Percentiles rank a stretch among this genome's conserved stretches.
phyloP scores from a whole-genome alignment of 208 protist species.

The Novymonas esmeraldas region DNA sequence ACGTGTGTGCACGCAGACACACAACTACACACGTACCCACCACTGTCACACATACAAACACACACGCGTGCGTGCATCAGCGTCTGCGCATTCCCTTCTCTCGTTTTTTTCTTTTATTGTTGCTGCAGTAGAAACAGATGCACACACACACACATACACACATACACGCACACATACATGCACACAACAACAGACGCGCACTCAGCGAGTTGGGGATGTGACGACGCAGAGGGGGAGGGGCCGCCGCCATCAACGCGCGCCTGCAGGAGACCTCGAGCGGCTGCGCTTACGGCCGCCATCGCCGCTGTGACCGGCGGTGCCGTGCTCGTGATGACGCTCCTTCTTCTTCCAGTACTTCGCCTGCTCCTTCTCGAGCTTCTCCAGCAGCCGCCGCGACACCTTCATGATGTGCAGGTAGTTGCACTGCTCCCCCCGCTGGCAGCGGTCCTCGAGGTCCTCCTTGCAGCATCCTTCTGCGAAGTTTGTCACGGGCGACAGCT shows the following conservation, averaged over 20 bases:
- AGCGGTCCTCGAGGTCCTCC: conserved; percentile 94
- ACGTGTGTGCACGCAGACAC: too few relatives aligned
- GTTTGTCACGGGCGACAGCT: conserved; percentile 98
- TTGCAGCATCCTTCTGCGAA: conserved; percentile 98
- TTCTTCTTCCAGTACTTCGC: conserved; percentile 75
- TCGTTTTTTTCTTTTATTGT: too few relatives aligned
- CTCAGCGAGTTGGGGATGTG: too few relatives aligned
- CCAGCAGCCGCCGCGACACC: conserved; percentile 80
- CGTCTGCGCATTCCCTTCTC: too few relatives aligned
- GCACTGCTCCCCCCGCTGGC: conserved; percentile 95
- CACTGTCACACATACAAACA: too few relatives aligned
- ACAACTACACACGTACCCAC: too few relatives aligned
- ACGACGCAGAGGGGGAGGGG: too few relatives aligned
- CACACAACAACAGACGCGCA: too few relatives aligned
- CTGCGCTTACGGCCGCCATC: conserved; percentile 51
- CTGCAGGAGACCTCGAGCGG: conserved; percentile 17
- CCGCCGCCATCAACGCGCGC: background rate
- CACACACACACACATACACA: conserved; percentile 3
- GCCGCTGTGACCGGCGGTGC: too few relatives aligned
- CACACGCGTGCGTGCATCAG: too few relatives aligned
- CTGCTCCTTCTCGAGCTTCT: conserved; percentile 89
- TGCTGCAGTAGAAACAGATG: too few relatives aligned
- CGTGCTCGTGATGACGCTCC: conserved; percentile 33
- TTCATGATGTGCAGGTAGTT: conserved; percentile 98
- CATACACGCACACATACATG: conserved; percentile 1